These are phyloP conservation scores for Kurtzmaniella quercitrusa DNA, from an alignment of 1,139 yeast species.

Conservation along the genomic window DNA sequence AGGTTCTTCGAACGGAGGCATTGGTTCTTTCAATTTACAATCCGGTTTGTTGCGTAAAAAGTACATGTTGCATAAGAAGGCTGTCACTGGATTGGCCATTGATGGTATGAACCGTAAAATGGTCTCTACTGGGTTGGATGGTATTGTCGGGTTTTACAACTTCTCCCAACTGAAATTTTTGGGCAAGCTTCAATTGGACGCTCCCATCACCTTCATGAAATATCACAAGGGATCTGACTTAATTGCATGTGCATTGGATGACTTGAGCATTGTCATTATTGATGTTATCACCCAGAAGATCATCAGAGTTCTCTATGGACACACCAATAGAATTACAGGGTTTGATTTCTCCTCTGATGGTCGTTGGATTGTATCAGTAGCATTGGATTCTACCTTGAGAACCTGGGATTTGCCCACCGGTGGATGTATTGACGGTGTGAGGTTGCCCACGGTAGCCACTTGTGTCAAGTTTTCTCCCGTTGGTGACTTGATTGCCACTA, in stretches of 20 bases:
- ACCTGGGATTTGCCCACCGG: slow-evolving; percentile 99
- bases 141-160: slow-evolving; percentile 82
- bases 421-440: slow-evolving; percentile 90
- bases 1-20: slow-evolving; percentile 89
- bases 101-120: slow-evolving; percentile 87
- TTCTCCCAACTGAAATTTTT: slow-evolving; percentile 68
- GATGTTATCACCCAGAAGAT: slow-evolving; percentile 78
- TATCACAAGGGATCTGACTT: slow-evolving; percentile 82
- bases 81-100: slow-evolving; percentile 84
- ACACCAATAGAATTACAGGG: slow-evolving; percentile 81
- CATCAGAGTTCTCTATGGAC: slow-evolving; percentile 89
- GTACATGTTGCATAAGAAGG: slow-evolving; percentile 64
- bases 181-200: slow-evolving; percentile 64
- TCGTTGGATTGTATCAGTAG: slow-evolving; percentile 85
- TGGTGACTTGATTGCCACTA: slow-evolving; percentile 89
- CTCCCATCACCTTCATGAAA: slow-evolving; percentile 74
- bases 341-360: slow-evolving; percentile 94
- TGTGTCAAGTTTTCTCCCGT: slow-evolving; percentile 76
- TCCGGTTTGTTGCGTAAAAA: slow-evolving; percentile 75
- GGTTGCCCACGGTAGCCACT: slow-evolving; percentile 75
- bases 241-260: slow-evolving; percentile 82
- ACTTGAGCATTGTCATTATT: slow-evolving; percentile 75
- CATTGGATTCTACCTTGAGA: slow-evolving; percentile 82
- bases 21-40: slow-evolving; percentile 85
- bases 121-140: slow-evolving; percentile 88